phyloP scores from a whole-genome alignment of 139 green algal species.

The Spirogloea muscicola region DNA sequence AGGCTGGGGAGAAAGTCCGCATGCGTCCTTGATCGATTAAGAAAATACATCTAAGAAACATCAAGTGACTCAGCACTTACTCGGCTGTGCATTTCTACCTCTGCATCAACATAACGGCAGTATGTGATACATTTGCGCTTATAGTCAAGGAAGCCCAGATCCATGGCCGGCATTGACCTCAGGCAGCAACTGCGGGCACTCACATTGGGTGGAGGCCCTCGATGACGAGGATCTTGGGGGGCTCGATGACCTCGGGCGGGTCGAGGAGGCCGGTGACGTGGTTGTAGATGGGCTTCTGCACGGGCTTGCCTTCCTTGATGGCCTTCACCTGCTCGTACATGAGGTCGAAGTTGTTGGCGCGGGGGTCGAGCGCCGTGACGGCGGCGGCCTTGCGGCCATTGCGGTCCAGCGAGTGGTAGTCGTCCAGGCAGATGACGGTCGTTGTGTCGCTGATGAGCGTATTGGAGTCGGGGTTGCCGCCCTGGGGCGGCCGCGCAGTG shows the following conservation, averaged over 20 bases:
- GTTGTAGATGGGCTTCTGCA: conserved; percentile 99
- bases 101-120: too few species aligned
- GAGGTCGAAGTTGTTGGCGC: conserved; percentile 97
- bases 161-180: too few species aligned
- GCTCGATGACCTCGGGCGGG: conserved; percentile 82
- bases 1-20: too few species aligned
- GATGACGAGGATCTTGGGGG: conserved; percentile 87
- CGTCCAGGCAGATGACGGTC: conserved; percentile 99
- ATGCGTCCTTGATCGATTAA: too few species aligned
- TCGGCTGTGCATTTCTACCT: too few species aligned
- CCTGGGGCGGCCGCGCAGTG: conserved; percentile 76
- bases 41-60: too few species aligned
- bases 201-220: conserved; percentile 93
- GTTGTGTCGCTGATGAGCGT: conserved; percentile 97
- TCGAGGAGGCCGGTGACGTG: conserved; percentile 96
- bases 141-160: too few species aligned
- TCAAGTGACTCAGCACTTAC: too few species aligned
- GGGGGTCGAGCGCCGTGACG: conserved; percentile 89
- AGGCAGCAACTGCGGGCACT: conserved; percentile 72
- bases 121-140: too few species aligned
- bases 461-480: conserved; percentile 90
- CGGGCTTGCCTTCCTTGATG: conserved; percentile 94
- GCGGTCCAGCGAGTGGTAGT: conserved; percentile 96
- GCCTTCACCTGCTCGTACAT: conserved; percentile 97
- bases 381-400: conserved; percentile 81